phyloP scores from a whole-genome alignment of 768 basidiomycete genomes.

The Rhodotorula diobovata region DNA sequence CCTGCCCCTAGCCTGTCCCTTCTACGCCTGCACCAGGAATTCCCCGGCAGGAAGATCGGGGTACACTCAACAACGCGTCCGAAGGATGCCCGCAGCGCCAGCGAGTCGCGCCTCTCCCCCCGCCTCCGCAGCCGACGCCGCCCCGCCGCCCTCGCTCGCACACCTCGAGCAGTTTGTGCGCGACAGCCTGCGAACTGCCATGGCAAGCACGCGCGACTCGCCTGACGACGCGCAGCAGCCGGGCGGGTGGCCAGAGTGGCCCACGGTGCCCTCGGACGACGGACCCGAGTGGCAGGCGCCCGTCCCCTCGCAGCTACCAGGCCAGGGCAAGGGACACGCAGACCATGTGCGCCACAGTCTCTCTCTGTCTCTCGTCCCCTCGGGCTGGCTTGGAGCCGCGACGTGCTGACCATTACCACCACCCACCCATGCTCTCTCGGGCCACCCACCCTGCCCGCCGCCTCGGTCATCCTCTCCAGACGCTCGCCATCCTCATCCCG shows the following conservation, averaged over 20 bases:
- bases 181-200: background rate
- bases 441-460: background rate
- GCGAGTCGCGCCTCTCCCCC: too few relatives aligned
- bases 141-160: too few relatives aligned
- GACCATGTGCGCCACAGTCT: background rate
- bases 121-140: too few relatives aligned
- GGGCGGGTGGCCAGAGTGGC: background rate
- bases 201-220: too few relatives aligned
- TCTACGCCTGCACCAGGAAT: too few relatives aligned
- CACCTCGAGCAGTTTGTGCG: background rate
- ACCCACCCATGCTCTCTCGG: background rate
- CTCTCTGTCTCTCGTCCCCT: too few relatives aligned
- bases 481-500: slow-evolving; percentile 65
- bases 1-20: too few relatives aligned
- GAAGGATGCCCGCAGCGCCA: too few relatives aligned
- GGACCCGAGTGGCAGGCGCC: background rate
- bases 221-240: background rate
- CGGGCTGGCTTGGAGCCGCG: too few relatives aligned
- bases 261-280: background rate
- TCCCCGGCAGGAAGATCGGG: too few relatives aligned
- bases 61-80: too few relatives aligned
- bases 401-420: background rate
- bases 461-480: slow-evolving; percentile 9
- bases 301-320: background rate
- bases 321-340: background rate